A percentile compares a stretch with the other conserved stretches of the same genome.
Evolutionary conservation across 495 filamentous ascomycete genomes (phyloP).

Genomic region (Tetracladium marchalianum): DNA sequence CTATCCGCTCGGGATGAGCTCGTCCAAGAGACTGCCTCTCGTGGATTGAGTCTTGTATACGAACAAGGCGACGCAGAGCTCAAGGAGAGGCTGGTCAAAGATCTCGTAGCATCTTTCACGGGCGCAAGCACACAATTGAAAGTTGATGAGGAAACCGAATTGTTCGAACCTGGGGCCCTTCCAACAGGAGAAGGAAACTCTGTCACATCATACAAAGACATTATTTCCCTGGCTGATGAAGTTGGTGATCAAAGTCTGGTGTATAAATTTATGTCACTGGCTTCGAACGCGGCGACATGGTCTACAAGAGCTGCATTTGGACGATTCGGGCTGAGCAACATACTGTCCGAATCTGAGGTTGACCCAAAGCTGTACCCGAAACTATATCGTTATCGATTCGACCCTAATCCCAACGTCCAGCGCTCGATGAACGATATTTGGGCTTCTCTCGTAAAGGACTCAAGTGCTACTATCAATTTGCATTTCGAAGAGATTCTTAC

Average conservation of each 20-base stretch:
- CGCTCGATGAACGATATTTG: slow-evolving; percentile 96
- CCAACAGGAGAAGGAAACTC: slow-evolving; percentile 85
- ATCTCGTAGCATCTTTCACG: slow-evolving; percentile 82
- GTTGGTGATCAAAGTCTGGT: slow-evolving; percentile 89
- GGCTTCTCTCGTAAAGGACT: slow-evolving; percentile 82
- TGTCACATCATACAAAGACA: slow-evolving; percentile 90
- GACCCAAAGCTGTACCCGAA: slow-evolving; percentile 94
- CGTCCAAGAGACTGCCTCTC: slow-evolving; percentile 88
- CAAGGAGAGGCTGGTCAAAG: slow-evolving; percentile 72
- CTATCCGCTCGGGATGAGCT: slow-evolving; percentile 83
- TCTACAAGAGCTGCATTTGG: slow-evolving; percentile 91
- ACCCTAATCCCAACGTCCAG: slow-evolving; percentile 86
- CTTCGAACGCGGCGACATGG: slow-evolving; percentile 91
- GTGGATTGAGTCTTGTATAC: slow-evolving; percentile 83
- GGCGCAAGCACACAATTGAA: slow-evolving; percentile 61
- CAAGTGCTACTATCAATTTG: slow-evolving; percentile 55
- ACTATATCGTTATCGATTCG: slow-evolving; percentile 86
- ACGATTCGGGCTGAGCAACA: slow-evolving; percentile 81
- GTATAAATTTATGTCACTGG: slow-evolving; percentile 95
- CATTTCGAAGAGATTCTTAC: slow-evolving; percentile 80
- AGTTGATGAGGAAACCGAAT: slow-evolving; percentile 77
- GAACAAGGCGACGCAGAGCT: slow-evolving; percentile 76
- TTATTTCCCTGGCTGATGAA: slow-evolving; percentile 85
- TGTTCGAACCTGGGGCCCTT: slow-evolving; percentile 89
- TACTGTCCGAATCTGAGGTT: slow-evolving; percentile 78